These are phyloP conservation scores for Malus sieversii DNA, from an alignment of 306 rosid genomes.

Conservation along the genomic window DNA sequence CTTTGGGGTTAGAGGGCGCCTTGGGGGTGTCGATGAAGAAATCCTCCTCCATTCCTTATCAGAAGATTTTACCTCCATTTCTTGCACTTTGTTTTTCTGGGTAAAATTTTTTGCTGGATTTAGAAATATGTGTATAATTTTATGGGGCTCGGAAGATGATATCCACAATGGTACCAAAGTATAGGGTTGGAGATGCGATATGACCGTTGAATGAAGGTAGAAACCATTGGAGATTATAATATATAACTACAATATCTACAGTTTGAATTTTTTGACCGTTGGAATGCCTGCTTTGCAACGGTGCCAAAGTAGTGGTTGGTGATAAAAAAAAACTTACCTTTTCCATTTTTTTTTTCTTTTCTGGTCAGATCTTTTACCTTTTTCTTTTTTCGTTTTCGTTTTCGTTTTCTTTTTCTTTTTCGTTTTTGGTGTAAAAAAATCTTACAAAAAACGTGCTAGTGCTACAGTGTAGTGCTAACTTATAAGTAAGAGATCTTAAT, in stretches of 20 bases:
- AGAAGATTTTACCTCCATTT: constrained; percentile 1
- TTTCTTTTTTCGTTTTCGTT: too few species aligned
- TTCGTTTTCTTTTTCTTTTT: too few species aligned
- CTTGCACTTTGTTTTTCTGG: background rate
- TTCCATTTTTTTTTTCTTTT: too few species aligned
- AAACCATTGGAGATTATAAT: constrained; percentile 6
- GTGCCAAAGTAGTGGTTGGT: background rate
- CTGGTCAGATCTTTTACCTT: too few species aligned
- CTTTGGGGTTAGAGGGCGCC: constrained; percentile 2
- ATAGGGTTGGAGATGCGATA: too few species aligned
- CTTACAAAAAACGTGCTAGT: too few species aligned
- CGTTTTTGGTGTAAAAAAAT: too few species aligned
- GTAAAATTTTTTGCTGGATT: background rate
- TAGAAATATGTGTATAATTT: background rate
- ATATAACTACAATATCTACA: background rate
- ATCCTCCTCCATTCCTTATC: background rate
- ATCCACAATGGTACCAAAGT: background rate
- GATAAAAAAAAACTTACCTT: too few species aligned
- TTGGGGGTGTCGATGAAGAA: constrained; percentile 1
- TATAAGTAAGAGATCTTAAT: too few species aligned
- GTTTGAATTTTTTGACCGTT: constrained; percentile 23
- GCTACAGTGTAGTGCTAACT: too few species aligned
- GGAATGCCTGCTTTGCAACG: constrained; percentile 3
- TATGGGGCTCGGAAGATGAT: background rate
- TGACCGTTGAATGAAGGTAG: background rate